Evolutionary conservation across 345 rosid genomes (phyloP).

Genomic region (Boechera retrofracta): DNA sequence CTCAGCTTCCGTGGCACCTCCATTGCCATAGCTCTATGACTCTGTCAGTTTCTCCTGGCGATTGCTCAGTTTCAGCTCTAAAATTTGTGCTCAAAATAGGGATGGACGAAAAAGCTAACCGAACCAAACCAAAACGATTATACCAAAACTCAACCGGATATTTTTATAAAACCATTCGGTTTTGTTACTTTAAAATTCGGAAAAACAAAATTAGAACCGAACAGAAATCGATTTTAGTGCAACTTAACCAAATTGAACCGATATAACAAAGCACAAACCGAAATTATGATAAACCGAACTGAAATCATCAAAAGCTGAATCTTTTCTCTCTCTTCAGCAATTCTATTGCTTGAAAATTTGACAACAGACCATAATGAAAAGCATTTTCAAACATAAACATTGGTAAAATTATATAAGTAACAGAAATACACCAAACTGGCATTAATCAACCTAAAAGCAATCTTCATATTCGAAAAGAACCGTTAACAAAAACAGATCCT

Average conservation of each 20-base stretch:
- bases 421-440: slow-evolving; percentile 22
- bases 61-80: slow-evolving; percentile 14
- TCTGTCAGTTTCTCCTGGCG: slow-evolving; percentile 26
- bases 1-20: slow-evolving; percentile 73
- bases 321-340: too few relatives aligned
- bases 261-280: background rate
- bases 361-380: background rate
- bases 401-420: background rate
- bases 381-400: slow-evolving; percentile 2
- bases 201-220: background rate
- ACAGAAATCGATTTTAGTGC: background rate
- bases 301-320: background rate
- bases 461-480: slow-evolving; percentile 21
- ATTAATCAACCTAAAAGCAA: slow-evolving; percentile 34
- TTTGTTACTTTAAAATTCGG: background rate
- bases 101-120: background rate
- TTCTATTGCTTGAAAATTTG: background rate
- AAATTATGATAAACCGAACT: background rate
- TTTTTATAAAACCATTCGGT: background rate
- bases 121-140: background rate
- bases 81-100: background rate
- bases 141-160: background rate
- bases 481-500: slow-evolving; percentile 35
- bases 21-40: slow-evolving; percentile 22
- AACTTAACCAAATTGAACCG: background rate